Conservation (phyloP, 345 rosid species). For the Eucalyptus brandiana region DNA sequence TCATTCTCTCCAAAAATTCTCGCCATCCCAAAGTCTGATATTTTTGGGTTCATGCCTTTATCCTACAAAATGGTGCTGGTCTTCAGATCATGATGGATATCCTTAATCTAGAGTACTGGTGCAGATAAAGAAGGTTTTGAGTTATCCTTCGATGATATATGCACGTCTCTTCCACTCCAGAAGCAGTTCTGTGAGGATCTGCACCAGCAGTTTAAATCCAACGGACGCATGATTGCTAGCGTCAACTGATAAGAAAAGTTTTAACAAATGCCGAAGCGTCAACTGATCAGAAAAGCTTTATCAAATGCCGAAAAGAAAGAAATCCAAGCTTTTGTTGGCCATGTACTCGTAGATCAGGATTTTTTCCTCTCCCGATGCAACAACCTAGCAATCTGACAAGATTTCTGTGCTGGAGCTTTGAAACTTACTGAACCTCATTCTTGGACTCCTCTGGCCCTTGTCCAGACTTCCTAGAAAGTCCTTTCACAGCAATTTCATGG, state of each 20-base stretch:
- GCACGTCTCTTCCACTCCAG: constrained; percentile 4
- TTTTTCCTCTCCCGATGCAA: not conserved
- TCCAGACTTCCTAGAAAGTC: constrained; percentile 1
- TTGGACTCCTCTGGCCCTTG: constrained; percentile 10
- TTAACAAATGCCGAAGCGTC: no score
- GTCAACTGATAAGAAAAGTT: not conserved
- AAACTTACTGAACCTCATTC: constrained; percentile 3
- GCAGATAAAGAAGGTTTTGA: not conserved
- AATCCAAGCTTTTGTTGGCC: constrained; percentile 14
- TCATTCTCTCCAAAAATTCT: not conserved
- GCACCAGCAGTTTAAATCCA: not conserved
- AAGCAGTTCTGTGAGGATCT: not conserved
- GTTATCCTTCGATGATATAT: not conserved
- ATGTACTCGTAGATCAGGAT: constrained; percentile 9
- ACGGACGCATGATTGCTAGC: not conserved
- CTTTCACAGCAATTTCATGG: constrained; percentile 1
- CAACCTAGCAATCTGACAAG: constrained; percentile 12
- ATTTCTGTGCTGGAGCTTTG: constrained; percentile 9
- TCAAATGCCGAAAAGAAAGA: constrained; percentile 1
- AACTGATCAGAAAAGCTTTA: no score
- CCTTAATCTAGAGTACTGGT: not conserved
- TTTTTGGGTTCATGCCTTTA: not conserved
- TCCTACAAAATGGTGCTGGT: not conserved
- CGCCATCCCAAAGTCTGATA: not conserved
- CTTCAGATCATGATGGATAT: not conserved